Percentiles rank a stretch among this genome's conserved stretches.
These are phyloP conservation scores for Pythium volutum DNA, from an alignment of 352 stramenopile species.

Conservation along the genomic window DNA sequence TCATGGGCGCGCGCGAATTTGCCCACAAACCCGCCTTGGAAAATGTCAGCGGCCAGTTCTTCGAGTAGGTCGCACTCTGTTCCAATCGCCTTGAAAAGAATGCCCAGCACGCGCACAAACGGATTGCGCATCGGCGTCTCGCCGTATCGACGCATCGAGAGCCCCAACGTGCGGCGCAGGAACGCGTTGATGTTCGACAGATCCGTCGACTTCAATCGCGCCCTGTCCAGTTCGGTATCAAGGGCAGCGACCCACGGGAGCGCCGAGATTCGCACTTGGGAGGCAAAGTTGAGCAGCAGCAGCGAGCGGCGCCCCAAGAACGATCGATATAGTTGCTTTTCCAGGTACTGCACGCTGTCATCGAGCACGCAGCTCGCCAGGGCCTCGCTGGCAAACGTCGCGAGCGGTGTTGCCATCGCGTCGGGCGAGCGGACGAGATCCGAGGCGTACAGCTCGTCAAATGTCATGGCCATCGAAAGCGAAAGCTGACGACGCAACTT, in stretches of 20 bases:
- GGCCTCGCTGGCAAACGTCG: conserved; percentile 2
- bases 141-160: conserved; percentile 1
- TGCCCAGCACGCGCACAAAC: conserved; percentile 2
- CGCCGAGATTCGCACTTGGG: conserved; percentile 14
- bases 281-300: conserved; percentile 21
- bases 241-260: conserved; percentile 19
- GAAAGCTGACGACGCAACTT: not conserved
- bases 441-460: conserved; percentile 3
- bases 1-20: conserved; percentile 17
- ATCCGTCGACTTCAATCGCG: conserved; percentile 6
- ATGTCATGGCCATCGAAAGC: conserved; percentile 1
- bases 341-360: conserved; percentile 12
- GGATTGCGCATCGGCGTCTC: conserved; percentile 14
- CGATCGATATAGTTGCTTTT: conserved; percentile 23
- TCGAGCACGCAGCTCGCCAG: conserved; percentile 7
- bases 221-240: not conserved
- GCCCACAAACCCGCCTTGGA: conserved; percentile 17
- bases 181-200: conserved; percentile 13
- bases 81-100: not conserved
- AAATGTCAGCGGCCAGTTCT: conserved; percentile 27
- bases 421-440: conserved; percentile 15
- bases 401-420: not conserved
- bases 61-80: conserved; percentile 15
- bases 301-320: conserved; percentile 19
- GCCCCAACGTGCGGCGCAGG: not conserved